Conservation (phyloP, 139 green algal genomes). For the Tetradesmus obliquus region DNA sequence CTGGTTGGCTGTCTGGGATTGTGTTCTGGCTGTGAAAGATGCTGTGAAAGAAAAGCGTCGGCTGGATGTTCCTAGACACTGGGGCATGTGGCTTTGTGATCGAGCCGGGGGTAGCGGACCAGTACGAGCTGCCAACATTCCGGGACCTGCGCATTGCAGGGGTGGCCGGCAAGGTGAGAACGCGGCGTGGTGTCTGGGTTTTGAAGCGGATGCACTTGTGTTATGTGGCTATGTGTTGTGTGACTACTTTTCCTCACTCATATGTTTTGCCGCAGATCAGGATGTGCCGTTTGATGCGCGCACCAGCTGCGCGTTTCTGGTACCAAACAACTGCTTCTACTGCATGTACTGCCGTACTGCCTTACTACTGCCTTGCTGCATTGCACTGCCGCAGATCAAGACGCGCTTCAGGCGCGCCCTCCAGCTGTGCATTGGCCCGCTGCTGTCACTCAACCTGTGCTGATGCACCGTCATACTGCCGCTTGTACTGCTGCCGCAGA, state of each 20-base stretch:
- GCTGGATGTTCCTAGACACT: not conserved
- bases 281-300: too few species aligned
- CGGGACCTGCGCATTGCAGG: slow-evolving; percentile 16
- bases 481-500: not conserved
- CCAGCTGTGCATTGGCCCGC: slow-evolving; percentile 44
- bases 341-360: too few species aligned
- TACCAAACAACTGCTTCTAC: too few species aligned
- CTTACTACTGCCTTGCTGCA: not conserved
- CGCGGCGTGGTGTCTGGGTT: not conserved
- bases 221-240: too few species aligned
- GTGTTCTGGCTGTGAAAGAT: too few species aligned
- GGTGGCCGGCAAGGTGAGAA: slow-evolving; percentile 13
- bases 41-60: not conserved
- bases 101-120: slow-evolving; percentile 18
- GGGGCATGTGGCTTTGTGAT: slow-evolving; percentile 26
- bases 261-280: too few species aligned
- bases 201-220: too few species aligned
- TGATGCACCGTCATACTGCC: too few species aligned
- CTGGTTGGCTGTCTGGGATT: too few species aligned
- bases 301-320: too few species aligned
- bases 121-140: slow-evolving; percentile 26
- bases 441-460: slow-evolving; percentile 35
- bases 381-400: not conserved
- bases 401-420: slow-evolving; percentile 44
- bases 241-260: too few species aligned